Evolutionary conservation across 1,139 yeast species (phyloP).

Genomic region (Kodamaea sp.): DNA sequence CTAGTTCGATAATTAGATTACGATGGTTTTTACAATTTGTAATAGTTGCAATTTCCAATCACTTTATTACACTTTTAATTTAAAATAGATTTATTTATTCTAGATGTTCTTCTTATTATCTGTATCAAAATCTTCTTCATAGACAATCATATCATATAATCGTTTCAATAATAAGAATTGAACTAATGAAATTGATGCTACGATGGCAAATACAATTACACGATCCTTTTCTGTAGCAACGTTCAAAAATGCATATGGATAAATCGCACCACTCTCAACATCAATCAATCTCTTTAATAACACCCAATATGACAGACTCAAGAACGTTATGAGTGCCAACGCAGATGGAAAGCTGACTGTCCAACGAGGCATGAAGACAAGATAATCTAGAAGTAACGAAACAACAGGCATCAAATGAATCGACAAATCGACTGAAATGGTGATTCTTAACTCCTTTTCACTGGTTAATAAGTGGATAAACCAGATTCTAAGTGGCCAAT

Average conservation of each 20-base stretch:
- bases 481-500: slow-evolving; percentile 63
- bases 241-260: slow-evolving; percentile 67
- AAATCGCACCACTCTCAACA: slow-evolving; percentile 39
- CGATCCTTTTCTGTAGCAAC: slow-evolving; percentile 44
- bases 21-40: slow-evolving; percentile 9
- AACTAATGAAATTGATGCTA: slow-evolving; percentile 44
- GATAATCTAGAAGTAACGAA: slow-evolving; percentile 50
- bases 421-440: slow-evolving; percentile 49
- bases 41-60: slow-evolving; percentile 8
- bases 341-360: slow-evolving; percentile 36
- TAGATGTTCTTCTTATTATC: slow-evolving; percentile 13
- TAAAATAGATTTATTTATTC: slow-evolving; percentile 1
- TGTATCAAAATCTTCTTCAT: slow-evolving; percentile 11
- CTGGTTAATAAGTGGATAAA: slow-evolving; percentile 38
- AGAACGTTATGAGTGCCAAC: slow-evolving; percentile 30
- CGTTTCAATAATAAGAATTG: slow-evolving; percentile 30
- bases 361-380: slow-evolving; percentile 52
- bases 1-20: slow-evolving; percentile 6
- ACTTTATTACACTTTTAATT: slow-evolving; percentile 3
- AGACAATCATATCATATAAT: slow-evolving; percentile 24
- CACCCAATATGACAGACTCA: slow-evolving; percentile 52
- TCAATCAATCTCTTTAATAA: slow-evolving; percentile 48
- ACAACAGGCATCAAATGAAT: slow-evolving; percentile 59
- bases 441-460: slow-evolving; percentile 33
- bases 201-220: slow-evolving; percentile 45